Evolutionary conservation across 306 rosid genomes (phyloP), one percentile per base, ranked within the genome.

Genomic region (Dryas alaskensis): DNA sequence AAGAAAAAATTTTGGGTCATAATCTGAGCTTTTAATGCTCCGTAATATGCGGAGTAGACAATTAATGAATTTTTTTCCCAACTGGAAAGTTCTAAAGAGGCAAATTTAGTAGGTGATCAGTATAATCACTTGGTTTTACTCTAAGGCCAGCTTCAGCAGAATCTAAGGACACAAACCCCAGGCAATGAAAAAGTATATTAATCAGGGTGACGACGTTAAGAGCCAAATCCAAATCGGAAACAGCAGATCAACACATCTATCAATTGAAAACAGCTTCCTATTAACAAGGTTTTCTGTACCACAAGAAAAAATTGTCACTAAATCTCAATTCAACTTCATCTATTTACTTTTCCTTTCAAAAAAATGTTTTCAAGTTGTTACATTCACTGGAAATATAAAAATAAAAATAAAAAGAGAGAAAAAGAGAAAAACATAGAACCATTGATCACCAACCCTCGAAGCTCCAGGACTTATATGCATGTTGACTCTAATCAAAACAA

Each of bases 111-210:
- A 22, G 25, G 27, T 13, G 8, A 8, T 8, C 5, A 71, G 6
- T 44, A 71, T 5, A 27, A 57, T 14, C 55, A 71, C 55, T 25
- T 5, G 43, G 22, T 57, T n/a, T 31, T 25, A 22, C 45, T 13
- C 19, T 7, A 72, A 45, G 10, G 37, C 27, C 31, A 58, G 46
- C 65, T 70, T 70, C 44, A 57, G 6, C 45, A 58, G 55, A 45
- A 58, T 31, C 46, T 14, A 22, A 4, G 13, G 46, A 72, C 55
- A 45, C 58, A 72, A 58, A 59, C 57, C 76, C 57, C 13, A 45
- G 76, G 6, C 10, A 45, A 8, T 14, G 1, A 57, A 58, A 46
- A 50, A 22, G 55, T 1, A 45, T 5, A 70, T 16, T 25, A 57
- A 57, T 14, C 45, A 25, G 31, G 45, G 10, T 59, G 8, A 22